Conservation (phyloP, 2,329 filamentous ascomycete species). For the Fusarium sp. region DNA sequence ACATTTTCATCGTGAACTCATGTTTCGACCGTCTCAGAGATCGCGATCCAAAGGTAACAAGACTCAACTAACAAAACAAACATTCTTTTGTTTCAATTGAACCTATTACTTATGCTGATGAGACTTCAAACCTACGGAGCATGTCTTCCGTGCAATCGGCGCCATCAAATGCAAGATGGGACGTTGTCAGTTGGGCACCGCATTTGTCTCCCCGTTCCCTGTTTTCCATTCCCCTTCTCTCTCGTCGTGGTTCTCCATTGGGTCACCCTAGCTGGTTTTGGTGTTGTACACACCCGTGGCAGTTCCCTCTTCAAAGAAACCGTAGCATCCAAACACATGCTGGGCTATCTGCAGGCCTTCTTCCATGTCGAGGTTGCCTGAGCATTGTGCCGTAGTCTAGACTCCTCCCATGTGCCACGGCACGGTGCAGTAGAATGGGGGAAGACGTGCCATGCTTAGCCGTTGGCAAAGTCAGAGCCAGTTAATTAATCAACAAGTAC, state of each 20-base stretch:
- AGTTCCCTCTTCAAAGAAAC: not conserved
- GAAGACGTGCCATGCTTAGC: constrained; percentile 10
- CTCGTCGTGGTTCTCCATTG: constrained; percentile 1
- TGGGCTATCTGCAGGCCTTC: constrained; percentile 9
- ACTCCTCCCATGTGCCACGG: not conserved
- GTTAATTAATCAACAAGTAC: not conserved
- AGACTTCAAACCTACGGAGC: constrained; percentile 13
- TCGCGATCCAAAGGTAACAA: constrained; percentile 21
- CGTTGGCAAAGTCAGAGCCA: constrained; percentile 8
- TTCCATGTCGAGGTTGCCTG: constrained; percentile 13
- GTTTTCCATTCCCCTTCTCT: constrained; percentile 21
- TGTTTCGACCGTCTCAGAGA: constrained; percentile 20
- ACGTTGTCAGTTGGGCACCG: constrained; percentile 5
- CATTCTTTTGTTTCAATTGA: constrained; percentile 12
- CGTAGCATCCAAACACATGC: constrained; percentile 15
- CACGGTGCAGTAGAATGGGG: constrained; percentile 5
- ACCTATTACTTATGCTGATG: not conserved
- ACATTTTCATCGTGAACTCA: constrained; percentile 20
- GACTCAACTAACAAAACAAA: constrained; percentile 1
- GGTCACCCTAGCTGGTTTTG: not conserved
- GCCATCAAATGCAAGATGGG: constrained; percentile 8
- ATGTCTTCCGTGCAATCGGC: constrained; percentile 21
- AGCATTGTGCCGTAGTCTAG: not conserved
- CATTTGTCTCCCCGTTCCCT: constrained; percentile 25
- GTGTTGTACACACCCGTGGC: not conserved